Evolutionary conservation across 2,329 filamentous ascomycete species (phyloP).

Genomic region (Dryadomyces quercivorus): DNA sequence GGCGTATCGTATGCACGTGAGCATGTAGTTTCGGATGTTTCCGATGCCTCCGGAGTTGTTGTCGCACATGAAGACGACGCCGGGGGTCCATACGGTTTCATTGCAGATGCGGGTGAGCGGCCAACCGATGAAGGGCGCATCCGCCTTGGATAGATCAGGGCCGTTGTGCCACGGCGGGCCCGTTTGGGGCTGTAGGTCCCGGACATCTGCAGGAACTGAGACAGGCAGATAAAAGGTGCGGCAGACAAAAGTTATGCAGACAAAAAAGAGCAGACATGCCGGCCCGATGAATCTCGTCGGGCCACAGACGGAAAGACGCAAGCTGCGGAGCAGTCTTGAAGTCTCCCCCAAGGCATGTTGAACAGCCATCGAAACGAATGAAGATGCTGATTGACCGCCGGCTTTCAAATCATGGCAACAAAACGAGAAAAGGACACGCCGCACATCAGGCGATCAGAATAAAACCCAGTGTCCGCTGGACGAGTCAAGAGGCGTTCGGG

Average conservation of each 20-base stretch:
- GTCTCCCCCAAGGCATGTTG: not conserved
- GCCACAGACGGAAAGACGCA: not conserved
- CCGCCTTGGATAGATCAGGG: conserved; percentile 23
- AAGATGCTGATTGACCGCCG: not conserved
- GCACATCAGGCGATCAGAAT: too few species aligned
- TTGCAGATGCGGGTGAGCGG: conserved; percentile 29
- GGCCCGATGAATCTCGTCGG: not conserved
- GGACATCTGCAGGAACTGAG: not conserved
- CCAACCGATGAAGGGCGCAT: conserved; percentile 32
- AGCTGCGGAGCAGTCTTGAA: not conserved
- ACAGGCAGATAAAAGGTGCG: not conserved
- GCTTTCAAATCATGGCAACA: not conserved
- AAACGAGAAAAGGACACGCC: not conserved
- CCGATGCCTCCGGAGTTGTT: conserved; percentile 39
- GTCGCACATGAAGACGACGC: conserved; percentile 34
- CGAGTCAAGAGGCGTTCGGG: too few species aligned
- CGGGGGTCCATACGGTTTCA: conserved; percentile 27
- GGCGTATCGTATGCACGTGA: conserved; percentile 36
- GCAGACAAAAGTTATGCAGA: not conserved
- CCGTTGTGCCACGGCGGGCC: not conserved
- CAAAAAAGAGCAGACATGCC: not conserved
- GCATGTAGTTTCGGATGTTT: conserved; percentile 37
- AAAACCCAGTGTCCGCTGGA: too few species aligned
- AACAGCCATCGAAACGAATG: not conserved
- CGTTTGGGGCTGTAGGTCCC: not conserved